Evolutionary conservation across 129 eudicot species (phyloP), one percentile per base, ranked within the genome.

Genomic region (Saposhnikovia divaricata): DNA sequence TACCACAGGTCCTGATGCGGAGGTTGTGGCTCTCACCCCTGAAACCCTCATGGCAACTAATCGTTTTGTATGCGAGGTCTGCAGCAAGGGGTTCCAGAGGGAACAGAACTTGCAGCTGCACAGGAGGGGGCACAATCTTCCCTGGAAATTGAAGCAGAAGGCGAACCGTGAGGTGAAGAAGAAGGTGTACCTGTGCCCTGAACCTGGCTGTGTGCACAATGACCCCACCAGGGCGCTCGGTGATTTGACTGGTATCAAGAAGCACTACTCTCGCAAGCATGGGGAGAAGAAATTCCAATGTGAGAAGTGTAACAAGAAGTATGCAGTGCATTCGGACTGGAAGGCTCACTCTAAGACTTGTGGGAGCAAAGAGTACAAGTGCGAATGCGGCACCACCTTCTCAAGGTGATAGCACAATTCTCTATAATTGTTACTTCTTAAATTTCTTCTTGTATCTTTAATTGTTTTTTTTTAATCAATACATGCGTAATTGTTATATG

Each of bases 341-440:
- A 59, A 59, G 4, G 68, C 68, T 59, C 68, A 59, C 34, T 59
- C 68, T 59, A 59, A 59, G 68, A 59, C 68, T 59, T 59, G 68
- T n/a, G 68, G 68, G 0, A 59, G 34, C 9, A 59, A n/a, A 59
- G 68, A 59, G 15, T 59, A 59, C 31, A 59, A n/a, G 9, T 59
- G 68, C 19, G 68, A 59, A 23, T 59, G 68, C n/a, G 68, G 68
- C 34, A 59, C 68, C n/a, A 59, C 68, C 68, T 59, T 59, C 68
- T 59, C 68, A 59, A 59, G 68, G 68, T 59, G 10, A 23, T 59
- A 23, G 5, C 34, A 59, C 12, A 2, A n/a, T 7, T n/a, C 66
- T n/a, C 66, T 23, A 23, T n/a, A 23, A 2, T 59, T 59, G 9
- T 59, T 59, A 3, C 2, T 59, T 57, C 28, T 57, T 21, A 28